A percentile compares a stretch with the other conserved stretches of the same genome.
Conservation (phyloP, 179 eudicot genomes). For the Actinidia arguta region DNA sequence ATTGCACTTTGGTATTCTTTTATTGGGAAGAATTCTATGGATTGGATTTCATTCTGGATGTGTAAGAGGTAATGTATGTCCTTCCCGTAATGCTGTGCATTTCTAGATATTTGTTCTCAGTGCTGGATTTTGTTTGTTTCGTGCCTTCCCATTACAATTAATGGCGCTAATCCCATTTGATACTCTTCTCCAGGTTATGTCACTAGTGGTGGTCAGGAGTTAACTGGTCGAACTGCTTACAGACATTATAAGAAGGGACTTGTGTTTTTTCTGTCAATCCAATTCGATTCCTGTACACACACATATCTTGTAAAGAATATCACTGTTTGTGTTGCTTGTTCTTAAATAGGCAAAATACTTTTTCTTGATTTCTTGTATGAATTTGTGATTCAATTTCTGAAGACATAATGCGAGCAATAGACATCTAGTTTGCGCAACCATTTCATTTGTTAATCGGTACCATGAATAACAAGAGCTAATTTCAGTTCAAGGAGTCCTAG, state of each 20-base stretch:
- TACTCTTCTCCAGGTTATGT: conserved; percentile 65
- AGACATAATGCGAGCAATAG: background rate
- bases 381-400: background rate
- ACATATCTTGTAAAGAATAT: background rate
- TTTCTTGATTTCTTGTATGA: background rate
- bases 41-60: background rate
- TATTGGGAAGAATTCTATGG: background rate
- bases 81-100: background rate
- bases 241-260: conserved; percentile 77
- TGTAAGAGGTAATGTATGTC: background rate
- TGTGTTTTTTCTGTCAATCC: background rate
- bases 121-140: background rate
- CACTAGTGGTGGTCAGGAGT: conserved; percentile 66
- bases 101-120: background rate
- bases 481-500: background rate
- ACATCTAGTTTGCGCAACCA: background rate
- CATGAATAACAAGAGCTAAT: background rate
- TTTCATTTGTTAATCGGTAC: background rate
- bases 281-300: too few species aligned
- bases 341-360: background rate
- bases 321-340: background rate
- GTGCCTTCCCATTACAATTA: conserved; percentile 4
- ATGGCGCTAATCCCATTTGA: background rate
- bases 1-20: background rate
- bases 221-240: conserved; percentile 82